These are phyloP conservation scores for Malassezia caprae DNA, from an alignment of 1,284 basidiomycete genomes.

Conservation along the genomic window DNA sequence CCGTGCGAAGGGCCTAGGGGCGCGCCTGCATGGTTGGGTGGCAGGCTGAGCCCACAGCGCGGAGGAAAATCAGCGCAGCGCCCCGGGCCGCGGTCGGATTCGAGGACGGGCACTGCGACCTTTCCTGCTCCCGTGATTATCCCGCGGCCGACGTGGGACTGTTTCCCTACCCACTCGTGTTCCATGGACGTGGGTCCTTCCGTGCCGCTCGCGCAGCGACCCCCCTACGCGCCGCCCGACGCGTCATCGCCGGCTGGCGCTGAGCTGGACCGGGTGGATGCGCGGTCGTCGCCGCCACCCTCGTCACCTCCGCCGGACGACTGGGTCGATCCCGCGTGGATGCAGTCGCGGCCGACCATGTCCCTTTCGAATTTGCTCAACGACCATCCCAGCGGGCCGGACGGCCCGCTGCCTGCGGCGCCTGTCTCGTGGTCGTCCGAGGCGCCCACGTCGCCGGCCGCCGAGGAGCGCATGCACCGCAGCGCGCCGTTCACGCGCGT, in stretches of 20 bases:
- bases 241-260: neutral
- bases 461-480: neutral
- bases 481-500: neutral
- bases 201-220: neutral
- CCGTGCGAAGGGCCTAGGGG: neutral
- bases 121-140: neutral
- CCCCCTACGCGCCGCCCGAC: neutral
- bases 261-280: neutral
- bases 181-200: neutral
- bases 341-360: conserved; percentile 15
- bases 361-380: conserved; percentile 15
- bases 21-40: conserved; percentile 9
- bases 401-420: neutral
- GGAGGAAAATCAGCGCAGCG: conserved; percentile 11
- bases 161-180: neutral
- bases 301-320: conserved; percentile 2
- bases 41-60: conserved; percentile 3
- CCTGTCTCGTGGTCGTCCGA: neutral
- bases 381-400: neutral
- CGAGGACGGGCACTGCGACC: neutral
- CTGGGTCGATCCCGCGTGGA: conserved; percentile 6
- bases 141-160: neutral
- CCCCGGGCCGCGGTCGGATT: conserved; percentile 1
- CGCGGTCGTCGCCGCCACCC: neutral
- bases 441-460: neutral